phyloP scores from a whole-genome alignment of 2,329 filamentous ascomycete species.

The Thyridium curvatum region DNA sequence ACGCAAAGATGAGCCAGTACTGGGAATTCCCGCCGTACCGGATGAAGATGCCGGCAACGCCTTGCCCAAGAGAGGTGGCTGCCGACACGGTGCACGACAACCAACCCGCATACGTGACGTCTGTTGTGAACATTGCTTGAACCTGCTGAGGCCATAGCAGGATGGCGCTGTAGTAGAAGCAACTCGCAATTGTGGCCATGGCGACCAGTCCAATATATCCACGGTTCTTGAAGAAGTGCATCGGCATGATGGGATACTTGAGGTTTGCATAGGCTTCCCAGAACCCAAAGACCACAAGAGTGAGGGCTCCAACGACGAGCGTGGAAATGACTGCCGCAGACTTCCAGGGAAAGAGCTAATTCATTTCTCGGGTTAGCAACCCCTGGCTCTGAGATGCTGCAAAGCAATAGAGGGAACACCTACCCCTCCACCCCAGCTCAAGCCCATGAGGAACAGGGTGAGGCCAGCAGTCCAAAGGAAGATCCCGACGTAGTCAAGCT shows the following conservation, averaged over 20 bases:
- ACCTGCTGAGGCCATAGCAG: conserved; percentile 22
- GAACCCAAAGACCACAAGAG: conserved; percentile 26
- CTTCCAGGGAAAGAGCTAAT: conserved; percentile 30
- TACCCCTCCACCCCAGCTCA: conserved; percentile 32
- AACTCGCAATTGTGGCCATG: not conserved
- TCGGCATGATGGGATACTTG: conserved; percentile 4
- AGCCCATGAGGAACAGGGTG: conserved; percentile 36
- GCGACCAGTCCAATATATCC: not conserved
- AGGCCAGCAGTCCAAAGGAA: conserved; percentile 37
- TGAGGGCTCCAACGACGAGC: conserved; percentile 24
- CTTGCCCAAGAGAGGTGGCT: conserved; percentile 25
- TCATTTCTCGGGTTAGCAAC: not conserved
- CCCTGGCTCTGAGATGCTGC: not conserved
- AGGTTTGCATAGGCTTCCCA: conserved; percentile 27
- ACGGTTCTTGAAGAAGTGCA: conserved; percentile 1
- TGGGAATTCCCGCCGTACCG: conserved; percentile 26
- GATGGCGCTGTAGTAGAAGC: conserved; percentile 2
- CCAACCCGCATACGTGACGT: conserved; percentile 27
- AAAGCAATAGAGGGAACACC: not conserved
- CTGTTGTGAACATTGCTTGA: conserved; percentile 22
- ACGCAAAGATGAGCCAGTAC: conserved; percentile 28
- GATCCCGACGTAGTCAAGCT: conserved; percentile 35
- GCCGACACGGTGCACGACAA: conserved; percentile 23
- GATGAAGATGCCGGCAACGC: conserved; percentile 22
- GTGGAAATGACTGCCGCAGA: conserved; percentile 29